A percentile compares a stretch with the other conserved stretches of the same genome.
Conservation (phyloP, 768 basidiomycete species). For the Podaxis rugospora region DNA sequence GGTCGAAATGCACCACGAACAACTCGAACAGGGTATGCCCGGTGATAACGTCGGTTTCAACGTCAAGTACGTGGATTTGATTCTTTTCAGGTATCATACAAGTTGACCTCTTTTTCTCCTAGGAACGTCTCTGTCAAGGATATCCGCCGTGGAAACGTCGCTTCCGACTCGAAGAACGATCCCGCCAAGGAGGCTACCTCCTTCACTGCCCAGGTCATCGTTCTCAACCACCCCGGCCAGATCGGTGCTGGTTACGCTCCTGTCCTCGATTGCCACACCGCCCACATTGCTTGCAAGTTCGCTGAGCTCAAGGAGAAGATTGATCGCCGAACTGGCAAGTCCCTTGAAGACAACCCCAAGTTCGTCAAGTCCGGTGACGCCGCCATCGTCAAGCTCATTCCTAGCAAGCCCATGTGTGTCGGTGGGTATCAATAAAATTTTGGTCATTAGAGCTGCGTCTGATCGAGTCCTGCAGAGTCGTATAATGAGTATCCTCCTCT, state of each 20-base stretch:
- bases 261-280: slow-evolving; percentile 99
- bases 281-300: slow-evolving; percentile 99
- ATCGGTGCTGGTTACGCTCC: slow-evolving; percentile 99
- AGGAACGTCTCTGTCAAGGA: slow-evolving; percentile 99
- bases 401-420: slow-evolving; percentile 86
- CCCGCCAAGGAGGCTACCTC: slow-evolving; percentile 99
- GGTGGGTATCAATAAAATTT: background rate
- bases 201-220: slow-evolving; percentile 99
- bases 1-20: slow-evolving; percentile 99
- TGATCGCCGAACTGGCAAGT: slow-evolving; percentile 97
- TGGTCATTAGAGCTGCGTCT: background rate
- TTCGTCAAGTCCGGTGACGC: slow-evolving; percentile 99
- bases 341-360: slow-evolving; percentile 84
- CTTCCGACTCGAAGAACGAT: slow-evolving; percentile 99
- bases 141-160: slow-evolving; percentile 99
- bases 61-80: slow-evolving; percentile 66
- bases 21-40: slow-evolving; percentile 89
- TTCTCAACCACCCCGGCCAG: slow-evolving; percentile 99
- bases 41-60: slow-evolving; percentile 99
- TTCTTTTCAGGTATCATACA: background rate
- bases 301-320: slow-evolving; percentile 98
- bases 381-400: slow-evolving; percentile 96
- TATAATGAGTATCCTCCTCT: slow-evolving; percentile 99
- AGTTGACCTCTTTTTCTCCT: slow-evolving; percentile 8
- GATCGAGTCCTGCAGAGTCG: slow-evolving; percentile 42